Conservation (phyloP, 2,329 filamentous ascomycete genomes). For the Emydomyces testavorans region DNA sequence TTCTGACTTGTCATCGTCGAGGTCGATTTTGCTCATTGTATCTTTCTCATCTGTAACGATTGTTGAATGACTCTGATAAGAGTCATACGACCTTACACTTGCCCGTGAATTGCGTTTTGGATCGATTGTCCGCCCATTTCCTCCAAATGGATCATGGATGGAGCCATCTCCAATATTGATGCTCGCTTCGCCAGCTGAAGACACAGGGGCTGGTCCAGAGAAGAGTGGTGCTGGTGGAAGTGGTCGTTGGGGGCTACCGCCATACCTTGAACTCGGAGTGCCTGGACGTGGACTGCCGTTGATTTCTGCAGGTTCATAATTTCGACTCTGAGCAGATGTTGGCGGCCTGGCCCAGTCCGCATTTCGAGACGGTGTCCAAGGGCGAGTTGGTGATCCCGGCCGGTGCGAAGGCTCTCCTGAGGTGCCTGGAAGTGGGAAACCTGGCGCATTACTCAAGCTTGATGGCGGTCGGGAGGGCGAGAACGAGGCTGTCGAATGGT, state of each 20-base stretch:
- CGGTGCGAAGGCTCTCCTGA: slow-evolving; percentile 27
- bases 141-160: slow-evolving; percentile 64
- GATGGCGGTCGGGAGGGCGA: slow-evolving; percentile 33
- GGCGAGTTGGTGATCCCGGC: slow-evolving; percentile 35
- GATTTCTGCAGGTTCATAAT: slow-evolving; percentile 77
- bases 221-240: slow-evolving; percentile 84
- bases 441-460: slow-evolving; percentile 33
- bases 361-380: slow-evolving; percentile 45
- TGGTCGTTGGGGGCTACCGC: slow-evolving; percentile 73
- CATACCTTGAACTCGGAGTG: slow-evolving; percentile 79
- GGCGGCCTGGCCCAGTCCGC: slow-evolving; percentile 61
- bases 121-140: slow-evolving; percentile 26
- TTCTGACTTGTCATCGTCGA: slow-evolving; percentile 36
- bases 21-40: slow-evolving; percentile 31
- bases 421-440: slow-evolving; percentile 31
- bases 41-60: slow-evolving; percentile 44
- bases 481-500: slow-evolving; percentile 23
- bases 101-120: slow-evolving; percentile 48
- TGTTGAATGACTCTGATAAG: slow-evolving; percentile 51
- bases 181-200: slow-evolving; percentile 30
- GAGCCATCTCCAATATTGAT: slow-evolving; percentile 46
- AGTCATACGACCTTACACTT: slow-evolving; percentile 51
- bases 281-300: slow-evolving; percentile 85
- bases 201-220: slow-evolving; percentile 41
- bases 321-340: slow-evolving; percentile 47